Percentiles rank a stretch among this genome's conserved stretches.
phyloP scores from a whole-genome alignment of 2,329 filamentous ascomycete species.

The Penicillium sp. region DNA sequence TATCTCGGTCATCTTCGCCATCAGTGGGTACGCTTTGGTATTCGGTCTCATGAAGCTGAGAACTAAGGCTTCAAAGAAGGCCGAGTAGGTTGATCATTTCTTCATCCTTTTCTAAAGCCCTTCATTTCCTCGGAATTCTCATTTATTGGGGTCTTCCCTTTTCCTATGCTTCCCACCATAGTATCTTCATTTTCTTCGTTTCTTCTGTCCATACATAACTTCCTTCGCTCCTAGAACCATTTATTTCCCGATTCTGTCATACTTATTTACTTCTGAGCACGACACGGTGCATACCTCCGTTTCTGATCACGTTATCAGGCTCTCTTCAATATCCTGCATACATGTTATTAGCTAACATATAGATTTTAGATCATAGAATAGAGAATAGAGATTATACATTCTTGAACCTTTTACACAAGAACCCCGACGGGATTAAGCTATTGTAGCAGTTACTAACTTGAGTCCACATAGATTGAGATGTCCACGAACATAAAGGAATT shows the following conservation, averaged over 20 bases:
- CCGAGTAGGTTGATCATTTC: constrained; percentile 21
- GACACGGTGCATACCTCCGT: background rate
- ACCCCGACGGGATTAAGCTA: background rate
- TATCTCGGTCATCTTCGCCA: constrained; percentile 57
- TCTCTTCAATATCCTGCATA: background rate
- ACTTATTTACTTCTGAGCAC: background rate
- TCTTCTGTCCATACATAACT: background rate
- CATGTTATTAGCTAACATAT: background rate
- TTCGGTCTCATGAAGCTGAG: constrained; percentile 42
- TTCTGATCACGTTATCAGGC: background rate
- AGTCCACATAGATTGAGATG: too few species aligned
- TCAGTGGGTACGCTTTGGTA: constrained; percentile 54
- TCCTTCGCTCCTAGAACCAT: background rate
- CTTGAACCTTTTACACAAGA: background rate
- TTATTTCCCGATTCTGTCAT: background rate
- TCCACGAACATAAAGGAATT: too few species aligned
- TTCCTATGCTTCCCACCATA: background rate
- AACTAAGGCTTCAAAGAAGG: constrained; percentile 40
- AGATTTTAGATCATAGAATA: background rate
- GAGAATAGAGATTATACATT: background rate
- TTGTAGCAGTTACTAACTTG: background rate
- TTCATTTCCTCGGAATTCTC: background rate
- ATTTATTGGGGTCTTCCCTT: background rate
- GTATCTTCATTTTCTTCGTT: background rate
- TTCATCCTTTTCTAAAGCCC: background rate